These are phyloP conservation scores for Trapa incisa DNA, from an alignment of 345 rosid species.

Conservation along the genomic window DNA sequence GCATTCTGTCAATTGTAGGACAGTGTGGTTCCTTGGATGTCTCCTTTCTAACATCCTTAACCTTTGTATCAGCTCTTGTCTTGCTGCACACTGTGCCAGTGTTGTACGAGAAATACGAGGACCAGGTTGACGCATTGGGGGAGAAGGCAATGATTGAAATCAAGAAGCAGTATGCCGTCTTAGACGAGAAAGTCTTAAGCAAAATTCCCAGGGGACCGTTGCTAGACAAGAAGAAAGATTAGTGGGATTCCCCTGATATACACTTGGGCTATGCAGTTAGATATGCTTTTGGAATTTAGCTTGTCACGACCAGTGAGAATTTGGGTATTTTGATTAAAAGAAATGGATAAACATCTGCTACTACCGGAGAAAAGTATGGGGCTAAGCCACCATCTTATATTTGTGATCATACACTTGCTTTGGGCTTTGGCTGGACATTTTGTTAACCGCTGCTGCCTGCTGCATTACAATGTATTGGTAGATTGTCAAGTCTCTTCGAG, in stretches of 20 bases:
- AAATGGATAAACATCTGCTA: no score
- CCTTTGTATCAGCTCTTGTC: constrained; percentile 39
- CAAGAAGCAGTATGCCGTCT: constrained; percentile 68
- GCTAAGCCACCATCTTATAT: not conserved
- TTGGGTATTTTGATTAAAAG: no score
- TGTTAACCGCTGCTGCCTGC: not conserved
- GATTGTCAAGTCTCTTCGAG: no score
- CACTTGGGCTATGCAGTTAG: not conserved
- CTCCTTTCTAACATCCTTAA: not conserved
- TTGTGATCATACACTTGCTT: not conserved
- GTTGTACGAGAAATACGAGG: constrained; percentile 75
- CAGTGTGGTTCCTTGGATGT: not conserved
- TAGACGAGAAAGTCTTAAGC: constrained; percentile 64
- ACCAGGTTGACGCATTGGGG: constrained; percentile 58
- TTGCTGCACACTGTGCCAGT: constrained; percentile 57
- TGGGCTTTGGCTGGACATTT: not conserved
- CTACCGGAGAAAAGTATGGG: no score
- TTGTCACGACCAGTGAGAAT: no score
- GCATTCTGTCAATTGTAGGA: not conserved
- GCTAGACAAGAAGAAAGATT: constrained; percentile 65
- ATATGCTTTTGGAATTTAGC: no score
- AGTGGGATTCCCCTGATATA: constrained; percentile 10
- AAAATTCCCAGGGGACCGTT: constrained; percentile 58
- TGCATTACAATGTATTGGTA: no score
- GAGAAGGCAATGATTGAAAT: constrained; percentile 68